Evolutionary conservation across 768 basidiomycete genomes (phyloP), one percentile per base, ranked within the genome.

Genomic region (Suillus weaverae): DNA sequence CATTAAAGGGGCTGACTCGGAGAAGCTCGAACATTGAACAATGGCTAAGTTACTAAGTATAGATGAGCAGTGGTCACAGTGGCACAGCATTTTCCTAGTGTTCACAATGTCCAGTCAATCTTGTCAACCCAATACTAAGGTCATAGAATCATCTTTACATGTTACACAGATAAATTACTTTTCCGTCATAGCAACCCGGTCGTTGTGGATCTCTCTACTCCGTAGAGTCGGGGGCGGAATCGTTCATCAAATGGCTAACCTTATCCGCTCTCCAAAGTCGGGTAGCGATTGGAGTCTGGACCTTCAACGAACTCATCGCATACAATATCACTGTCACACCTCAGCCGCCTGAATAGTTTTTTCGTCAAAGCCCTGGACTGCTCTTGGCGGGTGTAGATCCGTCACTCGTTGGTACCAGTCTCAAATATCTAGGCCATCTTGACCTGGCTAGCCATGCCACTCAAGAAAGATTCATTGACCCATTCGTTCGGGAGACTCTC

Each of bases 401-500:
- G 5, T 46, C 44, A 11, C 44, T 46, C 44, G 4, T 46, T 46
- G 20, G 11, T 11, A 13, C 44, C 44, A 10, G 10, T 20, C 44
- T n/a, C 62, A 48, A 62, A 46, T 56, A 67, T 33, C 61, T 71
- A 10, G 13, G 22, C 22, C 13, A 50, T 22, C 48, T 26, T 50
- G 13, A 26, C 6, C 64, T 72, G 62, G 73, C 71, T 32, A 66
- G 67, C 64, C 30, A 59, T 20, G 68, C 60, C 50, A 38, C 60
- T 54, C 71, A 71, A 62, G 72, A 73, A 51, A 69, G 62, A 54
- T n/a, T 61, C 20, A 68, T 73, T 11, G 64, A 64, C 63, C 66
- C 71, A 62, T 73, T 77, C 38, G 66, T 75, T 53, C 48, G 48
- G 33, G 69, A 67, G 66, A 72, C 73, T 50, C 68, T 76, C 44